Evolutionary conservation across 805 yeast species (phyloP), one percentile per base, ranked within the genome.

Genomic region (Nakazawaea pomicola): DNA sequence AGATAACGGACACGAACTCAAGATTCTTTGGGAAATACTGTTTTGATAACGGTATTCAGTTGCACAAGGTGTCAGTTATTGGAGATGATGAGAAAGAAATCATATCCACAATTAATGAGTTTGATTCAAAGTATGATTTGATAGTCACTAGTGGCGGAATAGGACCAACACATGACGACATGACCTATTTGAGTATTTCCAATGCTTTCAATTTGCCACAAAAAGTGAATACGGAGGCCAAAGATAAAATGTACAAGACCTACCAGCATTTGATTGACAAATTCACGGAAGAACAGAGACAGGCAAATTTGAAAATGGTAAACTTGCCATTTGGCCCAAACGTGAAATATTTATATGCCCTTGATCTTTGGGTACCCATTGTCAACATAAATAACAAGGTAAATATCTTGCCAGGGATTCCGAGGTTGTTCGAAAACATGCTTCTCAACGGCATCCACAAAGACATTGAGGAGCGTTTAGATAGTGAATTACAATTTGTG

Each of bases 91-190:
- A 70, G 41, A 53, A 60, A 1, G 93, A 84, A 43, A 88, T 88
- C 33, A 61, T 68, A 1, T 73, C 80, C 0, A 58, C 84, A 17
- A 58, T 56, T 23, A 52, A 61, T 9, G 60, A 80, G 33, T 64
- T 76, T n/a, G 49, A 62, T 16, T 57, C 66, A n/a, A 62, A 67
- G 33, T 80, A 77, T 49, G 88, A 83, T 53, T 70, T 85, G 33
- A 70, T 84, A 6, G 74, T 84, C 17, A 85, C 95, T 1, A 71
- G 83, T 41, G 83, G 86, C 24, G 81, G 77, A 0, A 85, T 88
- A 44, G 96, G 96, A 0, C 85, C 95, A 4, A 88, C 96, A 0
- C 95, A 87, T 51, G 96, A 88, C 55, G 96, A 88, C 56, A 82
- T 88, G 46, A 87, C 95, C 0, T 88, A 88, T 57, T 78, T 76